Base-by-base conservation (phyloP, 2,329 filamentous ascomycete genomes). In the Arthrobotrys sphaeroides region DNA sequence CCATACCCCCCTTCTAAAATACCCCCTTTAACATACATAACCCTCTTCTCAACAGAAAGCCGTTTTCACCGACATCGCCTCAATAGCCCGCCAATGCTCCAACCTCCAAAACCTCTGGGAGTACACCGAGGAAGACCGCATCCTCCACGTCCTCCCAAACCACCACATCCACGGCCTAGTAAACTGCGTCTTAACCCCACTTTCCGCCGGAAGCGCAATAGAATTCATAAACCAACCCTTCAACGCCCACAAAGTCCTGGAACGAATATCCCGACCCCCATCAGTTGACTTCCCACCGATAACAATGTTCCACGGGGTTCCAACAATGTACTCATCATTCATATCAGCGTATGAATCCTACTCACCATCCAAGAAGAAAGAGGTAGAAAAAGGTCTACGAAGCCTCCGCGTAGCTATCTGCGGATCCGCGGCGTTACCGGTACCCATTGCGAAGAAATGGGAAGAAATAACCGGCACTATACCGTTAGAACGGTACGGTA, bases 101-200 rank as follows among this genome's bases (percentile, higher is more conserved):
- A 2, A n/a, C 12, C 38, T 77, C 5, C 38, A 26, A 20, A 26
- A 83, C 3, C 82, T 83, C 12, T 99, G 95, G 95, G 85, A 92
- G 40, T 98, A 98, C 83, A 87, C 87, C 85, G 91, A 0, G 80
- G 85, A 1, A 0, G 95, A 99, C 81, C 89, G 90, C 76, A 87
- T 99, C 10, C 88, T 99, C 13, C 95, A 99, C 81, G 88, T 97
- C 24, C 89, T 99, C 0, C 95, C 95, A 0, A 87, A 98, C 1
- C 94, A 99, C 82, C 95, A 99, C 83, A 98, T 99, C 80, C 95
- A 99, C 83, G 95, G 95, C 78, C 95, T 91, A 18, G 90, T 99
- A 79, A 98, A 98, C 81, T 94, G 93, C 12, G 87, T 98, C 20
- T 86, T 98, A 42, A 90, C 94, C 0, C 95, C 95, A 0, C 86